These are phyloP conservation scores for Larix kaempferi DNA, from an alignment of 75 land plant species.

Conservation along the genomic window DNA sequence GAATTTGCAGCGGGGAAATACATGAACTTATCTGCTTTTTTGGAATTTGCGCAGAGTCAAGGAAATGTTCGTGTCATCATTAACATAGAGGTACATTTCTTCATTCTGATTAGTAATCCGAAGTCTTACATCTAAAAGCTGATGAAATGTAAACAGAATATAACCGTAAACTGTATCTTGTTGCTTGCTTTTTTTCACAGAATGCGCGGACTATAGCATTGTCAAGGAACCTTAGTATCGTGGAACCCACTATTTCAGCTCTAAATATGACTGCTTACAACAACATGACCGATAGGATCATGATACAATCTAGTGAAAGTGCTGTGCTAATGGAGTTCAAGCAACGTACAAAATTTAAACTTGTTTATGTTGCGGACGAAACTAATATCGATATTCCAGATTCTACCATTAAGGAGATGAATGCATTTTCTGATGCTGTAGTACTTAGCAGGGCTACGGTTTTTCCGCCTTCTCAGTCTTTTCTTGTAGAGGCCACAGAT, in stretches of 20 bases:
- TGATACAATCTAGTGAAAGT: slow-evolving; percentile 66
- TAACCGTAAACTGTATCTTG: no score
- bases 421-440: slow-evolving; percentile 43
- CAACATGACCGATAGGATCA: slow-evolving; percentile 9
- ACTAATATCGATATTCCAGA: slow-evolving; percentile 17
- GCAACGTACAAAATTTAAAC: slow-evolving; percentile 24
- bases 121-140: no score
- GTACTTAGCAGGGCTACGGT: slow-evolving; percentile 35
- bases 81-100: slow-evolving; percentile 54
- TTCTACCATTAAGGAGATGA: slow-evolving; percentile 34
- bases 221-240: neutral
- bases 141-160: no score
- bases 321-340: slow-evolving; percentile 48
- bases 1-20: slow-evolving; percentile 47
- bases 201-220: neutral
- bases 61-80: slow-evolving; percentile 63
- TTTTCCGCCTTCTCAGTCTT: neutral
- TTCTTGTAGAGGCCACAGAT: slow-evolving; percentile 29
- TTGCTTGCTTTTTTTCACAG: neutral
- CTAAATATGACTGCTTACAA: neutral
- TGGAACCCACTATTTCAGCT: neutral
- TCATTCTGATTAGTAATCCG: neutral
- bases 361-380: slow-evolving; percentile 27
- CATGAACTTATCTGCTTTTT: slow-evolving; percentile 60
- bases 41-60: slow-evolving; percentile 64